Conservation (phyloP, 129 eudicot genomes). For the Ambrosia artemisiifolia region DNA sequence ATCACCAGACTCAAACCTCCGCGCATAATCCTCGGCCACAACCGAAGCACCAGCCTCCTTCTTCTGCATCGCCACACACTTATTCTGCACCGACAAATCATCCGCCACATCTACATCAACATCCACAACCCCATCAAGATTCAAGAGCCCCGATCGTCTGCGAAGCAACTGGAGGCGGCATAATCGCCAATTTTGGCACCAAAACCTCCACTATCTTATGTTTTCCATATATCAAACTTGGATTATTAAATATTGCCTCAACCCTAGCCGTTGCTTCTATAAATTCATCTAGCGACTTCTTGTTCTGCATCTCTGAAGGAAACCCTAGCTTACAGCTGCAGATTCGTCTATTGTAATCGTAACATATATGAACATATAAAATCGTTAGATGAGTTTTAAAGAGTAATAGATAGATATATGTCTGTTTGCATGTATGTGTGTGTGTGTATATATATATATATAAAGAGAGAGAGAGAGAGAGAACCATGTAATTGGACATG, state of each 20-base stretch:
- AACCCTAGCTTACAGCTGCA: constrained; percentile 71
- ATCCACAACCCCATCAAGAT: constrained; percentile 20
- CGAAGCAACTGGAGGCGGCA: constrained; percentile 23
- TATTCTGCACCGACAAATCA: constrained; percentile 60
- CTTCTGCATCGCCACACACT: constrained; percentile 74
- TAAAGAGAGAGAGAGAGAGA: neutral
- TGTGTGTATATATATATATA: too few species aligned
- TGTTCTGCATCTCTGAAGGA: constrained; percentile 40
- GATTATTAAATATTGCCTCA: constrained; percentile 56
- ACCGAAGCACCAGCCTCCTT: constrained; percentile 70
- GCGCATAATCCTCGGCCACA: constrained; percentile 73
- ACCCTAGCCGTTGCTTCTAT: constrained; percentile 43
- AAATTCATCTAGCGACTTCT: constrained; percentile 38
- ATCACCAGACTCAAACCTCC: constrained; percentile 75
- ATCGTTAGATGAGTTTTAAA: neutral
- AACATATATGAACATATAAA: constrained; percentile 3
- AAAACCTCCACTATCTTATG: constrained; percentile 52
- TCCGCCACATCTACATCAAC: constrained; percentile 35
- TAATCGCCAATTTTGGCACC: constrained; percentile 61
- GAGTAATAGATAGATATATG: constrained; percentile 4
- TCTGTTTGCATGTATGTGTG: too few species aligned
- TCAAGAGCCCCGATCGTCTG: constrained; percentile 9
- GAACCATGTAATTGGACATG: constrained; percentile 90
- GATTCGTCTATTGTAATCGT: constrained; percentile 54
- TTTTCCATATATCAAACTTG: constrained; percentile 37